Conservation (phyloP, 495 filamentous ascomycete species). For the Lophiostoma macrostomum region DNA sequence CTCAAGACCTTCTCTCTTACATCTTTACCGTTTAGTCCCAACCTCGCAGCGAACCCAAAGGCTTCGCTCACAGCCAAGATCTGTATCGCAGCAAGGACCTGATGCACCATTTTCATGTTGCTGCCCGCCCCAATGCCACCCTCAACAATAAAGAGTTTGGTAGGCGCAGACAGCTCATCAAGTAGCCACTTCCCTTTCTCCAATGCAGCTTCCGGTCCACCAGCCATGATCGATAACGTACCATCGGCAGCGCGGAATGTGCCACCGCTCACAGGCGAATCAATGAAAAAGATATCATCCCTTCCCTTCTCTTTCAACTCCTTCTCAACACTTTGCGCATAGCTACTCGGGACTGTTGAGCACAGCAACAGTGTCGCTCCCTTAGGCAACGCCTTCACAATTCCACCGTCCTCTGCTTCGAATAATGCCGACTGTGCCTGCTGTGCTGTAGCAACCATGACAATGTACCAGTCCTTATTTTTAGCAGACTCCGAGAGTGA, state of each 20-base stretch:
- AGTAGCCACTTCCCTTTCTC: constrained; percentile 59
- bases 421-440: constrained; percentile 68
- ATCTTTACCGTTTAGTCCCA: constrained; percentile 60
- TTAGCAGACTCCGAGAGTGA: constrained; percentile 63
- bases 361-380: constrained; percentile 65
- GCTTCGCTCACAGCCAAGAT: constrained; percentile 71
- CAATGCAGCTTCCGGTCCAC: constrained; percentile 57
- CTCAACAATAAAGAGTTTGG: constrained; percentile 70
- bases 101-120: constrained; percentile 86
- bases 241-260: constrained; percentile 68
- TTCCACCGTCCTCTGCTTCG: constrained; percentile 57
- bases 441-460: constrained; percentile 75
- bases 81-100: constrained; percentile 74
- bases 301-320: constrained; percentile 55
- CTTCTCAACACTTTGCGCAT: constrained; percentile 57
- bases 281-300: constrained; percentile 65
- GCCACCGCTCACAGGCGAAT: constrained; percentile 77
- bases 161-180: constrained; percentile 54
- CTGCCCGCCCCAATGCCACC: constrained; percentile 75
- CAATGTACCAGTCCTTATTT: constrained; percentile 60
- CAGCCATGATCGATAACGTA: constrained; percentile 77
- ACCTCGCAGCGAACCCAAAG: constrained; percentile 65
- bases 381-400: constrained; percentile 49
- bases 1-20: constrained; percentile 57
- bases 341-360: constrained; percentile 70